Evolutionary conservation across 1,139 yeast genomes (phyloP).

Genomic region (Geotrichum reessii): DNA sequence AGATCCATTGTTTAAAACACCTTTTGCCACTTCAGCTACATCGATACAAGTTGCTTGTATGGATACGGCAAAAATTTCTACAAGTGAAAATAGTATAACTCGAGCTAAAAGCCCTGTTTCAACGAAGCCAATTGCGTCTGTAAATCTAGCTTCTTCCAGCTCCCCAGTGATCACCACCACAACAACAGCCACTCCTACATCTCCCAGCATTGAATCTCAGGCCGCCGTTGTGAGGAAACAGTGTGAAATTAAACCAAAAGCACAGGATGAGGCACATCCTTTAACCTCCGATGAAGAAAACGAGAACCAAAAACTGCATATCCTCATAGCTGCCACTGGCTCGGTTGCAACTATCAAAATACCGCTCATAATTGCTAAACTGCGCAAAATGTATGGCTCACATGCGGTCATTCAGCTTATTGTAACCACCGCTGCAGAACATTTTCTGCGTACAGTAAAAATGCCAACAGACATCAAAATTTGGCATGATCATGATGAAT

Average conservation of each 20-base stretch:
- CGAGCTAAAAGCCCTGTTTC: neutral
- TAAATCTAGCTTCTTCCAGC: neutral
- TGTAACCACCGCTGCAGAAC: slow-evolving; percentile 76
- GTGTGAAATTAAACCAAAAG: neutral
- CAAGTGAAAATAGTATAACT: neutral
- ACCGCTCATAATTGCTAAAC: slow-evolving; percentile 75
- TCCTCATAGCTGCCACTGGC: slow-evolving; percentile 88
- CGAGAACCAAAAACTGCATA: slow-evolving; percentile 57
- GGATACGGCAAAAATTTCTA: neutral
- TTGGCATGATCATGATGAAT: slow-evolving; percentile 93
- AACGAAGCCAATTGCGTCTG: neutral
- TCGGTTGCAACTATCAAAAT: slow-evolving; percentile 94
- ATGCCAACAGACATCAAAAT: slow-evolving; percentile 77
- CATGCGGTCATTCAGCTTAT: slow-evolving; percentile 74
- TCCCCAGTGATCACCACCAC: neutral
- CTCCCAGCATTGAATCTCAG: neutral
- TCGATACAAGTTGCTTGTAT: neutral
- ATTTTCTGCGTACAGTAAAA: slow-evolving; percentile 70
- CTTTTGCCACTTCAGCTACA: neutral
- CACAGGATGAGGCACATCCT: neutral
- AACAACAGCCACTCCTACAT: neutral
- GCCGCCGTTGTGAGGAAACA: neutral
- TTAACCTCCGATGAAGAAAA: slow-evolving; percentile 9
- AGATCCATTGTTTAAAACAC: neutral
- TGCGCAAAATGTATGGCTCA: slow-evolving; percentile 69